Conservation (phyloP, 805 yeast species). For the Yamadazyma akitaensis region DNA sequence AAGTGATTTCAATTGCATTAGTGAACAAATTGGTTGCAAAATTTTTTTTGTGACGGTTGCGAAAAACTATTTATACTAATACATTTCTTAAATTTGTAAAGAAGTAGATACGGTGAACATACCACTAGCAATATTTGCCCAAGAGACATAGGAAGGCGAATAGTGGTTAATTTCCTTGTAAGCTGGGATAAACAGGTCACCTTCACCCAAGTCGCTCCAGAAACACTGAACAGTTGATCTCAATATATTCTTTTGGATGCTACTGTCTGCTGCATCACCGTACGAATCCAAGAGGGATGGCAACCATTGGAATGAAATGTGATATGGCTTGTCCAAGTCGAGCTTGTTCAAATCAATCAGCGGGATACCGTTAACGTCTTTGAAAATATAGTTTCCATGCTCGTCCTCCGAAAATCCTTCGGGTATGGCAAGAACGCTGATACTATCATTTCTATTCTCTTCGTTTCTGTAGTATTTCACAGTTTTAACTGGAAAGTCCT, state of each 20-base stretch:
- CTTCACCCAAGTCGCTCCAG: slow-evolving; percentile 69
- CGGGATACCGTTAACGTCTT: slow-evolving; percentile 61
- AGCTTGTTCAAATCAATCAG: slow-evolving; percentile 62
- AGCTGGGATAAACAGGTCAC: slow-evolving; percentile 55
- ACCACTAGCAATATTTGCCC: slow-evolving; percentile 67
- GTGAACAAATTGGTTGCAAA: slow-evolving; percentile 2
- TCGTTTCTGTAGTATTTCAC: slow-evolving; percentile 48
- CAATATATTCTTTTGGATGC: slow-evolving; percentile 29
- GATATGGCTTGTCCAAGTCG: slow-evolving; percentile 56
- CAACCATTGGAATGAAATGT: slow-evolving; percentile 71
- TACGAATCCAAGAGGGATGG: slow-evolving; percentile 49
- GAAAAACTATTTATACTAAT: not conserved
- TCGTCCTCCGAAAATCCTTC: slow-evolving; percentile 44
- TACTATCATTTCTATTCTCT: slow-evolving; percentile 11
- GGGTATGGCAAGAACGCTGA: slow-evolving; percentile 26
- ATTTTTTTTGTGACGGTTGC: not conserved
- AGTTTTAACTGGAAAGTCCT: slow-evolving; percentile 60
- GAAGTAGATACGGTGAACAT: slow-evolving; percentile 56
- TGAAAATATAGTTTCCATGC: slow-evolving; percentile 46
- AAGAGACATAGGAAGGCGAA: slow-evolving; percentile 61
- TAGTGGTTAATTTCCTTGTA: slow-evolving; percentile 66
- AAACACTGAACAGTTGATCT: slow-evolving; percentile 63
- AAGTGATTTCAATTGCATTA: not conserved
- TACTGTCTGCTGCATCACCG: slow-evolving; percentile 22
- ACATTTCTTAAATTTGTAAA: slow-evolving; percentile 32